Base-by-base conservation (phyloP, 306 rosid species). In the Vicia villosa region DNA sequence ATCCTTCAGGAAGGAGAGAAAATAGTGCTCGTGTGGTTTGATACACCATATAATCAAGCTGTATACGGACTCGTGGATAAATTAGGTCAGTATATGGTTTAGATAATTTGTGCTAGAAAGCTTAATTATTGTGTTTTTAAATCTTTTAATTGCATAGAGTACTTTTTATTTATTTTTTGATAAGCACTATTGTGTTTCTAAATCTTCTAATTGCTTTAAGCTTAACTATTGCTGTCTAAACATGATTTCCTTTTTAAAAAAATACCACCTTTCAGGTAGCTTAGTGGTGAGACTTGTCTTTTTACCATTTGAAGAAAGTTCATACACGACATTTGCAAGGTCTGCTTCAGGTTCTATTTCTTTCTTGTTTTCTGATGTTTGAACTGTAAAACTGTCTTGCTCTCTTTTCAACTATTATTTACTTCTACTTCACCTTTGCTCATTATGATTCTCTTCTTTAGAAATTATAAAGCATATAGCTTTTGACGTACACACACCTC, bases 1-100 rank as follows among this genome's bases (percentile, higher is more conserved):
- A 80, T 94, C 75, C 97, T 94, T 81, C 96, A 94, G 81, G 98
- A 94, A 94, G 98, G 98, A 68, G 97, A 94, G 81, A 94, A 91
- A 81, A 83, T 94, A 81, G 95, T 94, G 71, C 97, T 94, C 69
- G 96, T 90, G 47, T 87, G 97, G 96, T 71, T 89, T 49, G 98
- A 91, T 63, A 88, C 98, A 73, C 96, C 96, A 50, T 90, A 84
- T 80, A 90, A 90, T 79, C 97, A 94, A 86, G 98, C 97, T 58
- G 92, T 87, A 21, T 90, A 94, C 73, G 97, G 97, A 51, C 81
- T 94, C 42, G 96, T 94, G 55, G 98, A 94, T 75, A 90, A 91
- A 81, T 77, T 94, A 66, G 98, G 98, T 87, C 64, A 55, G 81
- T 71, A 22, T 58, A 55, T 71, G 66, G 71, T 42, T 75, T 61